Percentiles rank a stretch among this genome's conserved stretches.
These are phyloP conservation scores for Lichenothelia convexa DNA, from an alignment of 495 filamentous ascomycete genomes.

Conservation along the genomic window DNA sequence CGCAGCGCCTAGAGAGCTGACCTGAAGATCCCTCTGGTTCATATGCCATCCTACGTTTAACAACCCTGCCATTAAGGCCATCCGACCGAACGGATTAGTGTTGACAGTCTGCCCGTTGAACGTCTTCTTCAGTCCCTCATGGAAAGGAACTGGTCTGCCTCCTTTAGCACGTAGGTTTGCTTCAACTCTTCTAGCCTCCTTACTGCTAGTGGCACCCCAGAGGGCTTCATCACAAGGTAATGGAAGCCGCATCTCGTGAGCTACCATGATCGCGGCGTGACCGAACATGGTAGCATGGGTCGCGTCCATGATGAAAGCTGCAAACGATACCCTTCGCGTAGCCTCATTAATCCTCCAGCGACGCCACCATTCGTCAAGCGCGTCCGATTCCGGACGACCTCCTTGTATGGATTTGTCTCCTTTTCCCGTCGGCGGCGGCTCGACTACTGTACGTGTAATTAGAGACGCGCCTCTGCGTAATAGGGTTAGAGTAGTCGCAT, in stretches of 20 bases:
- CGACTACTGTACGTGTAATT: constrained; percentile 72
- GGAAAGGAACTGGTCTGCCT: constrained; percentile 69
- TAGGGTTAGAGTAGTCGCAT: constrained; percentile 84
- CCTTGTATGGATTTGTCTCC: constrained; percentile 21
- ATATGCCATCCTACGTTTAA: constrained; percentile 94
- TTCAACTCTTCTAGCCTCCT: constrained; percentile 78
- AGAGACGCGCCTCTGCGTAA: constrained; percentile 88
- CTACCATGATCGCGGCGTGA: constrained; percentile 91
- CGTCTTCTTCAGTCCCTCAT: constrained; percentile 82
- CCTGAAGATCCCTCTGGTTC: constrained; percentile 90
- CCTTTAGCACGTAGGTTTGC: constrained; percentile 64
- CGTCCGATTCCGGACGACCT: constrained; percentile 26
- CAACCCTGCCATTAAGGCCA: constrained; percentile 84
- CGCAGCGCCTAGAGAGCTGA: constrained; percentile 62
- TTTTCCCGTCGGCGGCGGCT: constrained; percentile 67
- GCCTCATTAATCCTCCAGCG: constrained; percentile 93
- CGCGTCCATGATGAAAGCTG: constrained; percentile 86
- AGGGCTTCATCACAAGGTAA: constrained; percentile 85
- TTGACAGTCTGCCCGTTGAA: constrained; percentile 72
- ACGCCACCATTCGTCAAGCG: constrained; percentile 83
- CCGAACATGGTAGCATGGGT: constrained; percentile 98
- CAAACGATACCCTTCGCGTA: constrained; percentile 78
- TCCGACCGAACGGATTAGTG: constrained; percentile 90
- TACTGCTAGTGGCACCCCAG: constrained; percentile 80
- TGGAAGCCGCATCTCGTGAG: constrained; percentile 83